These are phyloP conservation scores for Sedum album DNA, from an alignment of 164 flowering plant species.

Conservation along the genomic window DNA sequence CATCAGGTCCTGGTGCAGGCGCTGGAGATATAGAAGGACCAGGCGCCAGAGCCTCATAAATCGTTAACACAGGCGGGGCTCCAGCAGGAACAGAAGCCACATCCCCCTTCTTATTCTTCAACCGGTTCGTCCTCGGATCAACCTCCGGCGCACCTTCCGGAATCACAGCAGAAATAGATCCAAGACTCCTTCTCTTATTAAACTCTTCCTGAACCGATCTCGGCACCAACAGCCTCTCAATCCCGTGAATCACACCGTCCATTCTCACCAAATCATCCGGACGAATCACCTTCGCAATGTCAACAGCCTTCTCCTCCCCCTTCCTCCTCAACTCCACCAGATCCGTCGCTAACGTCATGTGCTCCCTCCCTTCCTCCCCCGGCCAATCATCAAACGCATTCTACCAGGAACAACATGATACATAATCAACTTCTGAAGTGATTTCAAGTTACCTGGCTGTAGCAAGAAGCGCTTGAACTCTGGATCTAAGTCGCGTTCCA, in stretches of 20 bases:
- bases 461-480: conserved; percentile 53
- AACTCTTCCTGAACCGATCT: conserved; percentile 38
- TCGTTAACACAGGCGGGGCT: conserved; percentile 25
- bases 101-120: conserved; percentile 14
- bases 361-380: not conserved
- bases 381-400: conserved; percentile 21
- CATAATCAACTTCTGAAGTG: conserved; percentile 40
- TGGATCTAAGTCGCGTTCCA: conserved; percentile 47
- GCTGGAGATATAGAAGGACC: conserved; percentile 39
- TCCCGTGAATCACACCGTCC: conserved; percentile 55
- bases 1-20: conserved; percentile 56
- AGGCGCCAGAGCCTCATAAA: conserved; percentile 43
- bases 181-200: conserved; percentile 32
- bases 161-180: conserved; percentile 33
- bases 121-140: conserved; percentile 27
- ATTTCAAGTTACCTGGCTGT: conserved; percentile 39
- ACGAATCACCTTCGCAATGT: conserved; percentile 14
- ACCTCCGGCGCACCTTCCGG: conserved; percentile 48
- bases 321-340: not conserved
- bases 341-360: conserved; percentile 8
- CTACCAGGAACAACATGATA: conserved; percentile 36
- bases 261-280: conserved; percentile 25
- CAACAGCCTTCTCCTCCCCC: conserved; percentile 5
- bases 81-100: conserved; percentile 17
- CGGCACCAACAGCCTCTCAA: conserved; percentile 38